Conservation (phyloP, 345 rosid species). For the Turnera subulata region DNA sequence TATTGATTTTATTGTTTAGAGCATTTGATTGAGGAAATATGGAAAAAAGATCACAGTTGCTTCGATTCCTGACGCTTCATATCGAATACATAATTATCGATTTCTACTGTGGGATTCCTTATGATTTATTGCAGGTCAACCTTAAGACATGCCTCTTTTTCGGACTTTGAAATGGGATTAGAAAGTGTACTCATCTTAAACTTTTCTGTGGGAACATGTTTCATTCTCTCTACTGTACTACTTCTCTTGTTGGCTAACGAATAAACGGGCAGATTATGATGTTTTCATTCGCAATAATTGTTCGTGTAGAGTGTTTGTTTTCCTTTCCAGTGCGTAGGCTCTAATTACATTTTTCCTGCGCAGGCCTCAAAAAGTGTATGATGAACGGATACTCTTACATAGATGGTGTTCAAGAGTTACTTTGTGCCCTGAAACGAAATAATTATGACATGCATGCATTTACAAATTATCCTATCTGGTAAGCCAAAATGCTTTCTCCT, state of each 20-base stretch:
- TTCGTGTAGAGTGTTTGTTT: not conserved
- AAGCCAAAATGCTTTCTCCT: conserved; percentile 5
- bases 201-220: not conserved
- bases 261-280: not conserved
- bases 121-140: too few species aligned
- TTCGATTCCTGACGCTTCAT: too few species aligned
- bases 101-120: too few species aligned
- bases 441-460: conserved; percentile 87
- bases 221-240: not conserved
- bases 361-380: conserved; percentile 78
- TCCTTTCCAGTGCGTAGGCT: not conserved
- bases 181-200: too few species aligned
- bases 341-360: conserved; percentile 11
- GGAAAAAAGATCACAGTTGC: too few species aligned
- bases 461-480: conserved; percentile 92
- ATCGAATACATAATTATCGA: too few species aligned
- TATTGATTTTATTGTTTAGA: too few species aligned
- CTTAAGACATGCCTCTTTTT: too few species aligned
- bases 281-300: not conserved
- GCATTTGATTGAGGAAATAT: too few species aligned
- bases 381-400: conserved; percentile 63
- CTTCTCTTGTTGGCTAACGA: not conserved
- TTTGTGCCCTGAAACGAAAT: conserved; percentile 42
- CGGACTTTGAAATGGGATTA: too few species aligned
- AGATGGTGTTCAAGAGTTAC: conserved; percentile 74